phyloP scores from a whole-genome alignment of 1,284 basidiomycete species.

The Cryptococcus amylolentus region DNA sequence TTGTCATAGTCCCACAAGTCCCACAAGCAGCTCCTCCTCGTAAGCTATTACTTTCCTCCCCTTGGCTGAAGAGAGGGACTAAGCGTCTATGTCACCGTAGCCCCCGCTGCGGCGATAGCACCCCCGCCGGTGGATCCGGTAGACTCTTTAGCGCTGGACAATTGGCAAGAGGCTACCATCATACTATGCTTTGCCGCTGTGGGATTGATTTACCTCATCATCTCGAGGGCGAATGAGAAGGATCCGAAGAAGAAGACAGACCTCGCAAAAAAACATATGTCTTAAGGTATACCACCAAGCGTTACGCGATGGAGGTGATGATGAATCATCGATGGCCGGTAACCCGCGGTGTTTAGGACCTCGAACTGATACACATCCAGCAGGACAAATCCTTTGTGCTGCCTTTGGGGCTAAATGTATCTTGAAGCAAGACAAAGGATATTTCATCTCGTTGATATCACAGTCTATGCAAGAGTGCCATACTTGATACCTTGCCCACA shows the following conservation, averaged over 20 bases:
- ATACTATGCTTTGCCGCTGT: conserved; percentile 36
- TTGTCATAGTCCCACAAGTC: not conserved
- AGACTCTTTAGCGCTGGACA: conserved; percentile 22
- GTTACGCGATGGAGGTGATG: too few species aligned
- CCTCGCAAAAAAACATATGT: conserved; percentile 20
- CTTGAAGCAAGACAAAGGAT: too few species aligned
- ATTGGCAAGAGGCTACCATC: conserved; percentile 41
- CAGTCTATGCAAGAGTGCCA: not conserved
- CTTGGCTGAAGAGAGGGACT: not conserved
- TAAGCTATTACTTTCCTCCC: not conserved
- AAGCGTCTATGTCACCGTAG: not conserved
- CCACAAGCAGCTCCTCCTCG: not conserved
- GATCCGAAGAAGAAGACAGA: conserved; percentile 18
- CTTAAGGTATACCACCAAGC: not conserved
- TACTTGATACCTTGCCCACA: too few species aligned
- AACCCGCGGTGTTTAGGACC: too few species aligned
- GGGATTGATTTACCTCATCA: conserved; percentile 33
- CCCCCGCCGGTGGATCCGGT: not conserved
- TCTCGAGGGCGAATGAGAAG: conserved; percentile 15
- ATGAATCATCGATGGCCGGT: too few species aligned
- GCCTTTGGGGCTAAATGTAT: too few species aligned
- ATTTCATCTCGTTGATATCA: not conserved
- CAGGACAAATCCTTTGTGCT: too few species aligned
- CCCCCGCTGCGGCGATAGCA: not conserved
- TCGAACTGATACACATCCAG: too few species aligned